phyloP scores from a whole-genome alignment of 139 green algal genomes.

The Closterium sp. region DNA sequence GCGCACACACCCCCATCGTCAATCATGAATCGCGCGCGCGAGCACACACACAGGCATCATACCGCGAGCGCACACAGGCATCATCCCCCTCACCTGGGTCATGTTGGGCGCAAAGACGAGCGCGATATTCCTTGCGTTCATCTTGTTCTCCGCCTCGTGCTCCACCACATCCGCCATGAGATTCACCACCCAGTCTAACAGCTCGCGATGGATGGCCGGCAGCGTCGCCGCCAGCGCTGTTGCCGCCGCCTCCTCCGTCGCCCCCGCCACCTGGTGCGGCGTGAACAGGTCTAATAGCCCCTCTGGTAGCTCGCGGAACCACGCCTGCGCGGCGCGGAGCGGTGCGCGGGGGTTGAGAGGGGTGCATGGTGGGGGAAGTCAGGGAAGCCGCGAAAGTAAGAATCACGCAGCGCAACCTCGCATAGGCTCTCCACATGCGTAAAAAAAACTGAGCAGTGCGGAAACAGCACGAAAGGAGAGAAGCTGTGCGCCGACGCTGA shows the following conservation, averaged over 20 bases:
- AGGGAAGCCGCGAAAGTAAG: neutral
- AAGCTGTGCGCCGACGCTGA: too few relatives aligned
- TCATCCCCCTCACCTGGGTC: constrained; percentile 3
- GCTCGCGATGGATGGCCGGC: neutral
- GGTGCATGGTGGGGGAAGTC: neutral
- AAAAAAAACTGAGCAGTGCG: neutral
- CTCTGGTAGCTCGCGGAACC: constrained; percentile 18
- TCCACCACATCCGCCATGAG: constrained; percentile 26
- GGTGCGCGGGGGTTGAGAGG: neutral
- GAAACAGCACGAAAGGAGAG: too few relatives aligned
- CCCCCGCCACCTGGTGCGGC: constrained; percentile 14
- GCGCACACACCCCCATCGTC: too few relatives aligned
- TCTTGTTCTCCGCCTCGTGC: constrained; percentile 20
- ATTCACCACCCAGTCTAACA: constrained; percentile 9
- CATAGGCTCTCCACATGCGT: neutral
- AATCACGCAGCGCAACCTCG: neutral
- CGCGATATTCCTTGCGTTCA: constrained; percentile 19
- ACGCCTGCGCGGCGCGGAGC: neutral
- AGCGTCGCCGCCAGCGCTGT: neutral
- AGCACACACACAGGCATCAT: too few relatives aligned
- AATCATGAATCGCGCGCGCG: too few relatives aligned
- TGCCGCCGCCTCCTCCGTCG: neutral
- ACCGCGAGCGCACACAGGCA: neutral
- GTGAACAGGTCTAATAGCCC: constrained; percentile 1
- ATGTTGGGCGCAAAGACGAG: constrained; percentile 25